phyloP scores from a whole-genome alignment of 2,329 filamentous ascomycete species.

The Nothomitra cinnamomea region DNA sequence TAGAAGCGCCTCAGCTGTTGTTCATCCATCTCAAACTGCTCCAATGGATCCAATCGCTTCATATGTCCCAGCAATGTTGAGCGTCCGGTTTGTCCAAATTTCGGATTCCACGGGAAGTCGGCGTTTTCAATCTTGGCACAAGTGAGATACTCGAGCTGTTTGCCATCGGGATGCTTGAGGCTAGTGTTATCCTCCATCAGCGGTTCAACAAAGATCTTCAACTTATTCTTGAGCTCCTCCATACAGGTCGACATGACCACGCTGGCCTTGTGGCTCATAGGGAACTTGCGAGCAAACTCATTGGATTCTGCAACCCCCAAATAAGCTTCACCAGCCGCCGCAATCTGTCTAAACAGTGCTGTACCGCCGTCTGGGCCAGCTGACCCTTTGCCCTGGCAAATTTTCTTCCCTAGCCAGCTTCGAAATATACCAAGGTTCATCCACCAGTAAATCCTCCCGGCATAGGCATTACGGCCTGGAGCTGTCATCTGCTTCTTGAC shows the following conservation, averaged over 20 bases:
- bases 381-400: constrained; percentile 23
- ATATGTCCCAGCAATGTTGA: too few species aligned
- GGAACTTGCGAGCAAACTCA: constrained; percentile 16
- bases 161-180: background rate
- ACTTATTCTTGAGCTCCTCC: constrained; percentile 22
- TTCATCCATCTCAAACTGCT: too few species aligned
- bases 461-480: constrained; percentile 25
- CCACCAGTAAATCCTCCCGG: constrained; percentile 33
- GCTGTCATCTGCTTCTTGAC: constrained; percentile 16
- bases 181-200: background rate
- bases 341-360: constrained; percentile 26
- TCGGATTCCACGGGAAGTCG: background rate
- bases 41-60: too few species aligned
- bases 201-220: constrained; percentile 17
- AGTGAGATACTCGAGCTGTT: background rate
- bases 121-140: background rate
- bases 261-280: constrained; percentile 16
- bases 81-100: too few species aligned
- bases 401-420: constrained; percentile 27
- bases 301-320: constrained; percentile 20
- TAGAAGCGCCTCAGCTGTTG: too few species aligned
- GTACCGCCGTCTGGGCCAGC: constrained; percentile 28
- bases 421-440: constrained; percentile 30
- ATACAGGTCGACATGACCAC: constrained; percentile 16
- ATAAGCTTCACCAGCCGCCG: constrained; percentile 25